Evolutionary conservation across 208 protist species (phyloP).

Genomic region (Trichomonas gallinae): DNA sequence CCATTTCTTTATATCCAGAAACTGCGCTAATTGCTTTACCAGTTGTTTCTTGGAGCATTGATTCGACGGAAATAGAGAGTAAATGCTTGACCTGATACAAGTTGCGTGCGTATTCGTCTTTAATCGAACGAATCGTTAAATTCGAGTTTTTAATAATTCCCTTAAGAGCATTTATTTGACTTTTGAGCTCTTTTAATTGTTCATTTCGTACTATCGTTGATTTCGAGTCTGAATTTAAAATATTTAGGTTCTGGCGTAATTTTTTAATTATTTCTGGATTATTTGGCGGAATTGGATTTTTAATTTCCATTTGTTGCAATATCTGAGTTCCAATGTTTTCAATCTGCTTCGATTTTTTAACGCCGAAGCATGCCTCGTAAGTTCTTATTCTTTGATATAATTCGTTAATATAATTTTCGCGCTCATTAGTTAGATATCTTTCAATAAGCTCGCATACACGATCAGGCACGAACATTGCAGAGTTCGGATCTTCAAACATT

Average conservation of each 20-base stretch:
- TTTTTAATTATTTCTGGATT: not conserved
- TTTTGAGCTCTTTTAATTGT: not conserved
- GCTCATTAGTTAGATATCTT: not conserved
- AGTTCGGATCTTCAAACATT: conserved; percentile 10
- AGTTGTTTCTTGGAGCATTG: not conserved
- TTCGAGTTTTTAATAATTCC: not conserved
- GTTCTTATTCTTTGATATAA: not conserved
- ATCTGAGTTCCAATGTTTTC: not conserved
- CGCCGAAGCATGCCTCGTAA: not conserved
- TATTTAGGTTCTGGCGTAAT: not conserved
- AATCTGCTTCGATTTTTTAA: not conserved
- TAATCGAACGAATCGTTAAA: not conserved
- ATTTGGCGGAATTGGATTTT: not conserved
- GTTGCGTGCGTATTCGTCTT: not conserved
- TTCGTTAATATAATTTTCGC: not conserved
- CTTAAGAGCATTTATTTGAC: not conserved
- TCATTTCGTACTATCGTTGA: not conserved
- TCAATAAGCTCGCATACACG: not conserved
- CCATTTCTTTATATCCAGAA: not conserved
- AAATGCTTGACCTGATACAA: not conserved
- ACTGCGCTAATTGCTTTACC: not conserved
- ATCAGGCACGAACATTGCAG: not conserved
- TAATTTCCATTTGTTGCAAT: not conserved
- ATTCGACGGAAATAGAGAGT: not conserved
- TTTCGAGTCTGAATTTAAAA: not conserved